These are phyloP conservation scores for Microbotryum scabiosae DNA, from an alignment of 1,284 basidiomycete genomes.

Conservation along the genomic window DNA sequence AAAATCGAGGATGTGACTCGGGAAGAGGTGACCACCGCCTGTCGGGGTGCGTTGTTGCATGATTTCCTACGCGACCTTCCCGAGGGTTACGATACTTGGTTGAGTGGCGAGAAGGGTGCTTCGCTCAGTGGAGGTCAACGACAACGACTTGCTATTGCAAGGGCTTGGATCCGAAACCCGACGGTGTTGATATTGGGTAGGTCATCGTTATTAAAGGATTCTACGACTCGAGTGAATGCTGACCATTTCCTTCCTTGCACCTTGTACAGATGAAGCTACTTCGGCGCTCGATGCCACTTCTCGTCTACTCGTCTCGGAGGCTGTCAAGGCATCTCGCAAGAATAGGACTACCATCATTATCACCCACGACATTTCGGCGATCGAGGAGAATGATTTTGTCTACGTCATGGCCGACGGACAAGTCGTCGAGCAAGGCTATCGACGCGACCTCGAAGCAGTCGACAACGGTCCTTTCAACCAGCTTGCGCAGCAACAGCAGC, in stretches of 20 bases:
- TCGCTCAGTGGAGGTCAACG: constrained; percentile 85
- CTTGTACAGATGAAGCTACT: constrained; percentile 75
- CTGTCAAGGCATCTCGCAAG: constrained; percentile 69
- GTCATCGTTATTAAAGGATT: constrained; percentile 34
- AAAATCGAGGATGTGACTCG: constrained; percentile 48
- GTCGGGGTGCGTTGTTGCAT: constrained; percentile 75
- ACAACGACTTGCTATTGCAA: constrained; percentile 83
- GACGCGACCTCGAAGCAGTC: constrained; percentile 56
- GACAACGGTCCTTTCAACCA: constrained; percentile 41
- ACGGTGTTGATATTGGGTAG: constrained; percentile 81
- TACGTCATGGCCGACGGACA: constrained; percentile 78
- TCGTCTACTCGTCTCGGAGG: constrained; percentile 77
- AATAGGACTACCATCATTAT: constrained; percentile 91
- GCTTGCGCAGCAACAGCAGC: constrained; percentile 50
- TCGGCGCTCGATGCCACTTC: constrained; percentile 87
- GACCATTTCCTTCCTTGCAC: neutral
- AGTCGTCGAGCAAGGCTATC: constrained; percentile 83
- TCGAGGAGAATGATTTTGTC: constrained; percentile 69
- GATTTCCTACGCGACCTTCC: constrained; percentile 77
- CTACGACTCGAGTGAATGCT: too few relatives aligned
- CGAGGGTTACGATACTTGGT: constrained; percentile 73
- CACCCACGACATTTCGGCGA: constrained; percentile 87
- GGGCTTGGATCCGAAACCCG: constrained; percentile 78
- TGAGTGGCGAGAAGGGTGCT: constrained; percentile 61
- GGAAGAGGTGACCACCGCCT: constrained; percentile 69